phyloP scores from a whole-genome alignment of 2,329 filamentous ascomycete species.

The Trichoderma oligosporum region DNA sequence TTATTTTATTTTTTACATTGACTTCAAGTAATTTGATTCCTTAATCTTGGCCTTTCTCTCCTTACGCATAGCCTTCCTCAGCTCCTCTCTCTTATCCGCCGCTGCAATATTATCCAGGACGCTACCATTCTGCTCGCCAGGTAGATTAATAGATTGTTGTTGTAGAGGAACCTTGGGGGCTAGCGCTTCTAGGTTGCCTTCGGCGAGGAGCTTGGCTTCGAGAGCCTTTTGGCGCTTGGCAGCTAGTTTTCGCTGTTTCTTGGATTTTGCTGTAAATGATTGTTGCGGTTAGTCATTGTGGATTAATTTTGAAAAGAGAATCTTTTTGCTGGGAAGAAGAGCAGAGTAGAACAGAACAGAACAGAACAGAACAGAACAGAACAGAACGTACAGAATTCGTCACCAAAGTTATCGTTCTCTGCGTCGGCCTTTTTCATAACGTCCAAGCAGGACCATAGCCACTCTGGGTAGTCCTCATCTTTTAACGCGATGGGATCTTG shows the following conservation, averaged over 20 bases:
- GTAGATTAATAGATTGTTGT: conserved; percentile 74
- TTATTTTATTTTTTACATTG: conserved; percentile 52
- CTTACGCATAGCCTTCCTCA: conserved; percentile 68
- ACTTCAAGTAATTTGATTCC: conserved; percentile 81
- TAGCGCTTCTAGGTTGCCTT: conserved; percentile 63
- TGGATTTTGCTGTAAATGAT: conserved; percentile 68
- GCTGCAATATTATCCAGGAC: conserved; percentile 46
- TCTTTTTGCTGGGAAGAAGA: too few species aligned
- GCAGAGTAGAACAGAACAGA: neutral
- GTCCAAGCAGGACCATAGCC: conserved; percentile 73
- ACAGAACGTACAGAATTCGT: conserved; percentile 70
- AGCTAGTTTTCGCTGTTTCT: conserved; percentile 71
- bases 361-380: neutral
- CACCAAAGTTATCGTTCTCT: conserved; percentile 56
- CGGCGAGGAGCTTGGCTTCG: conserved; percentile 58
- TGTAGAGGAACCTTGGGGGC: conserved; percentile 69
- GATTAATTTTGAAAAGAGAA: neutral
- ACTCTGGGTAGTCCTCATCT: conserved; percentile 73
- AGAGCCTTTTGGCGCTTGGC: conserved; percentile 57
- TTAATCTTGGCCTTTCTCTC: conserved; percentile 75
- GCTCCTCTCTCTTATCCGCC: conserved; percentile 52
- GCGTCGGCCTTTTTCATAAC: conserved; percentile 52
- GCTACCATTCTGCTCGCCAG: conserved; percentile 43
- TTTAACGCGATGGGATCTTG: conserved; percentile 68
- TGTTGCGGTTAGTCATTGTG: too few species aligned